Conservation (phyloP, 192 early-diverging fungal genomes). For the Backusella sp. region DNA sequence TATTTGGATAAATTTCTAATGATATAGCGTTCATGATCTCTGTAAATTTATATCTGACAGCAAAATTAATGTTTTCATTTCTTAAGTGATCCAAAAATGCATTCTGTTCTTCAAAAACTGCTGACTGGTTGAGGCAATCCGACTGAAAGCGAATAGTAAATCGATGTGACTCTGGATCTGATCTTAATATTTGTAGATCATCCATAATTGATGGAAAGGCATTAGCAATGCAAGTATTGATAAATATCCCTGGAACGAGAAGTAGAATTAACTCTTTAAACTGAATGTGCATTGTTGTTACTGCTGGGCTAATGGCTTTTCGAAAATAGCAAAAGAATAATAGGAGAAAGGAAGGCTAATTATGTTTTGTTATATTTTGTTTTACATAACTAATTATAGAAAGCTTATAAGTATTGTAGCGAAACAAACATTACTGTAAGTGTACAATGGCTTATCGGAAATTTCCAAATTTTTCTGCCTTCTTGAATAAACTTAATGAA, state of each 20-base stretch:
- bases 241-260: not conserved
- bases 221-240: not conserved
- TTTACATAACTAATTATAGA: not conserved
- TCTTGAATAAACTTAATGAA: not conserved
- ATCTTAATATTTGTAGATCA: not conserved
- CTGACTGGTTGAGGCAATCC: not conserved
- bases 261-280: not conserved
- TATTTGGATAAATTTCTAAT: not conserved
- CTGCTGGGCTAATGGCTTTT: not conserved
- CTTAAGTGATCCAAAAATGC: not conserved
- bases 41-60: not conserved
- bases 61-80: not conserved
- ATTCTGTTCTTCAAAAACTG: not conserved
- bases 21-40: not conserved
- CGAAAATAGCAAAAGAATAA: not conserved
- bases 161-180: not conserved
- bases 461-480: not conserved
- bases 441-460: not conserved
- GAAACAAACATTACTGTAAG: not conserved
- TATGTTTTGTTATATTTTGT: not conserved
- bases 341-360: not conserved
- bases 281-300: not conserved
- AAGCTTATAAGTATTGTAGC: not conserved
- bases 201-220: not conserved
- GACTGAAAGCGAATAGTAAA: not conserved